These are phyloP conservation scores for Waltergamsia citrina DNA, from an alignment of 2,329 filamentous ascomycete genomes.

Conservation along the genomic window DNA sequence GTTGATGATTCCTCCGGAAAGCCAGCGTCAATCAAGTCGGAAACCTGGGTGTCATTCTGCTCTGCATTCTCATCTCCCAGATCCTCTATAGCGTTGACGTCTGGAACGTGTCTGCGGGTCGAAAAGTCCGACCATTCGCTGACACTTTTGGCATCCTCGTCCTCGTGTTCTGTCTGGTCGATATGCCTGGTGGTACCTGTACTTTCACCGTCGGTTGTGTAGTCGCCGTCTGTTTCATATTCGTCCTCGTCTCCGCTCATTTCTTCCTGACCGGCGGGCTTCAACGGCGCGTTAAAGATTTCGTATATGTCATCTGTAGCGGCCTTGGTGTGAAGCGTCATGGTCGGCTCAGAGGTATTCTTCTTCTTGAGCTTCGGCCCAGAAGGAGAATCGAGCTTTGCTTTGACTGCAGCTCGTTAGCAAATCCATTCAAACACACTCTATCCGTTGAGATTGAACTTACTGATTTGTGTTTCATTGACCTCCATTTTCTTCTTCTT, in stretches of 20 bases:
- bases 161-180: slow-evolving; percentile 32
- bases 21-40: slow-evolving; percentile 28
- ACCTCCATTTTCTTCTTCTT: slow-evolving; percentile 79
- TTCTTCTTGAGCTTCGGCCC: slow-evolving; percentile 77
- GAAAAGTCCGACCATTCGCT: slow-evolving; percentile 90
- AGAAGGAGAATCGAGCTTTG: slow-evolving; percentile 83
- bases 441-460: slow-evolving; percentile 20
- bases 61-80: slow-evolving; percentile 20
- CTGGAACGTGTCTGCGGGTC: slow-evolving; percentile 59
- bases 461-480: slow-evolving; percentile 89
- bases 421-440: background rate
- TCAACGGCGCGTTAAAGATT: slow-evolving; percentile 78
- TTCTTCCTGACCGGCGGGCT: slow-evolving; percentile 17
- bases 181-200: slow-evolving; percentile 68
- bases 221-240: slow-evolving; percentile 65
- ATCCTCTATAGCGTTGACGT: slow-evolving; percentile 23
- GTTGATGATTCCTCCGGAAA: slow-evolving; percentile 11
- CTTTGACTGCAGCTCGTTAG: slow-evolving; percentile 57
- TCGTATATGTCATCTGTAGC: slow-evolving; percentile 97
- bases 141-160: slow-evolving; percentile 54
- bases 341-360: slow-evolving; percentile 72
- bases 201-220: slow-evolving; percentile 79
- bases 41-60: slow-evolving; percentile 26
- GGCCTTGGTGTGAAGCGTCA: slow-evolving; percentile 93
- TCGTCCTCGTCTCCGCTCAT: slow-evolving; percentile 52